Percentiles rank a stretch among this genome's conserved stretches.
Evolutionary conservation across 1,284 basidiomycete species (phyloP).

Genomic region (Irpex lacteus): DNA sequence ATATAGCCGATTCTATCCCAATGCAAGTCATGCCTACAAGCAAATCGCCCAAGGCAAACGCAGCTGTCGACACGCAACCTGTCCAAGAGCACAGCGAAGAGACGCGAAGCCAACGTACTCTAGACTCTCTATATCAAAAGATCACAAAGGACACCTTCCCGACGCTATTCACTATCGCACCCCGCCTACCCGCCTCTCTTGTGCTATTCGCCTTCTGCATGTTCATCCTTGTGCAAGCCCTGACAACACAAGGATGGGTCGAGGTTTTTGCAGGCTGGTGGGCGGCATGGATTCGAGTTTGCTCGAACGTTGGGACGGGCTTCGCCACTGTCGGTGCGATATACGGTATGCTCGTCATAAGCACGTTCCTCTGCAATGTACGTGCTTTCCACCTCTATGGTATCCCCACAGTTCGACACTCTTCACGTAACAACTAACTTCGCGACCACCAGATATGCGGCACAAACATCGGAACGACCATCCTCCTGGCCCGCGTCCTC

Average conservation of each 20-base stretch:
- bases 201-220: constrained; percentile 94
- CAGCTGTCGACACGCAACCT: not conserved
- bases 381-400: constrained; percentile 23
- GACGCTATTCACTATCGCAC: constrained; percentile 67
- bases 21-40: not conserved
- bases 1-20: not conserved
- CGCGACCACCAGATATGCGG: constrained; percentile 61
- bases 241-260: constrained; percentile 90
- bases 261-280: constrained; percentile 80
- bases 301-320: constrained; percentile 31
- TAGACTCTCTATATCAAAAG: not conserved
- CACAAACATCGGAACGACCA: constrained; percentile 96
- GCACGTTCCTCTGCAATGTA: constrained; percentile 83
- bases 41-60: not conserved
- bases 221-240: constrained; percentile 90
- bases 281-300: constrained; percentile 39
- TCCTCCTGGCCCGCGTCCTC: constrained; percentile 73
- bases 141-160: constrained; percentile 52
- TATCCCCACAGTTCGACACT: not conserved
- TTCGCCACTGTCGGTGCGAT: constrained; percentile 33
- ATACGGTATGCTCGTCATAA: constrained; percentile 44
- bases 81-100: not conserved
- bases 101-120: not conserved
- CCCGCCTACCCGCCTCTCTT: constrained; percentile 76
- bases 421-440: not conserved